phyloP scores from a whole-genome alignment of 805 yeast species.

The Helenozyma baotianmanensis region DNA sequence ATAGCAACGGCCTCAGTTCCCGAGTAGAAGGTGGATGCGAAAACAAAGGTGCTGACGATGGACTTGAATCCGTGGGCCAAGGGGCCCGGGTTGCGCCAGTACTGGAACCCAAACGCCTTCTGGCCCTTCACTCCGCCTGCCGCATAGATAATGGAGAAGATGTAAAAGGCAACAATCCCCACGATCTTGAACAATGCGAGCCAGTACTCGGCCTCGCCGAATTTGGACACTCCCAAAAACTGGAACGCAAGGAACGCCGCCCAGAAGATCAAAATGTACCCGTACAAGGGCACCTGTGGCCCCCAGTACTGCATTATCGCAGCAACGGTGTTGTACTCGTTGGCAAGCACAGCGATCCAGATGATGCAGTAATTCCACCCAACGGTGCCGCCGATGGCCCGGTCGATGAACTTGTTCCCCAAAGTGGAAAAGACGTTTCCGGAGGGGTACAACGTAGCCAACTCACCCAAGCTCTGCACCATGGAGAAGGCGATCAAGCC shows the following conservation, averaged over 20 bases:
- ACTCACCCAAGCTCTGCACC: slow-evolving; percentile 54
- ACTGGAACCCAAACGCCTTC: slow-evolving; percentile 37
- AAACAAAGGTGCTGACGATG: slow-evolving; percentile 54
- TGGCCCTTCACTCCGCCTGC: slow-evolving; percentile 41
- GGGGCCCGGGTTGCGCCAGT: slow-evolving; percentile 42
- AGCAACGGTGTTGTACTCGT: slow-evolving; percentile 52
- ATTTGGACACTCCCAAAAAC: slow-evolving; percentile 46
- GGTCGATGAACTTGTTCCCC: slow-evolving; percentile 48
- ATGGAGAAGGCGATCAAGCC: slow-evolving; percentile 50
- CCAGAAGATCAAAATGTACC: slow-evolving; percentile 53
- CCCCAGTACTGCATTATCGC: slow-evolving; percentile 48
- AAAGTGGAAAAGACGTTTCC: slow-evolving; percentile 49
- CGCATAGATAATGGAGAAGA: slow-evolving; percentile 44
- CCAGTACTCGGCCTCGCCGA: slow-evolving; percentile 56
- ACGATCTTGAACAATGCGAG: slow-evolving; percentile 46
- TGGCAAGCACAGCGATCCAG: slow-evolving; percentile 53
- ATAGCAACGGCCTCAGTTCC: slow-evolving; percentile 57
- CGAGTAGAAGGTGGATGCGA: slow-evolving; percentile 55
- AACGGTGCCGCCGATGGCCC: slow-evolving; percentile 54
- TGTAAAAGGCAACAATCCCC: slow-evolving; percentile 45
- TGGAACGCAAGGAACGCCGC: slow-evolving; percentile 47
- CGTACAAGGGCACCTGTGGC: slow-evolving; percentile 49
- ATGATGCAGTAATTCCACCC: slow-evolving; percentile 51
- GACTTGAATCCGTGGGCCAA: slow-evolving; percentile 48
- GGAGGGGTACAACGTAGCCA: slow-evolving; percentile 50